Percentiles rank a stretch among this genome's conserved stretches.
These are phyloP conservation scores for Phytophthora citricola DNA, from an alignment of 352 stramenopile genomes.

Conservation along the genomic window DNA sequence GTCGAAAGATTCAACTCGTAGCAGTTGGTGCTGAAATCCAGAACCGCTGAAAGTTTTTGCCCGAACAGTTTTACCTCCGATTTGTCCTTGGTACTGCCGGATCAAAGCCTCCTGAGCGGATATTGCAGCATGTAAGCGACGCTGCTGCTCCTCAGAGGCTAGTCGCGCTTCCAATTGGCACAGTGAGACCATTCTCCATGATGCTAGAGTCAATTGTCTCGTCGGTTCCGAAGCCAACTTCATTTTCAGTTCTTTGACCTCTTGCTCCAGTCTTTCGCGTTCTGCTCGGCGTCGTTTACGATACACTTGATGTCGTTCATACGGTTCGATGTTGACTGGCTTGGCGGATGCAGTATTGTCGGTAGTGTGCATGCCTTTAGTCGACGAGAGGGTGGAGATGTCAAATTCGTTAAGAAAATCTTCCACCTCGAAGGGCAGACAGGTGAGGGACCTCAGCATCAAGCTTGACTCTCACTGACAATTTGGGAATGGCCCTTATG, in stretches of 20 bases:
- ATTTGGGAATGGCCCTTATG: too few relatives aligned
- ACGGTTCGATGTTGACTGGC: neutral
- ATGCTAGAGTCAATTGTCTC: neutral
- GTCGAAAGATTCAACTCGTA: conserved; percentile 7
- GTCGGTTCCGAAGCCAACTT: neutral
- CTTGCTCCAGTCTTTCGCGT: neutral
- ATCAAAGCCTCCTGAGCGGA: neutral
- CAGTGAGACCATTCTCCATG: conserved; percentile 1
- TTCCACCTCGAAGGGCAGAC: conserved; percentile 1
- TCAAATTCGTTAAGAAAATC: conserved; percentile 2
- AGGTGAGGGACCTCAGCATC: neutral
- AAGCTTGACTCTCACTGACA: neutral
- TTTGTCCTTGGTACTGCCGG: neutral
- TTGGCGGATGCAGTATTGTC: neutral
- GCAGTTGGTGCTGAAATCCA: neutral
- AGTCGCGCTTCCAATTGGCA: conserved; percentile 6
- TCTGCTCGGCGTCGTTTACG: conserved; percentile 4
- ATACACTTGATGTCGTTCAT: neutral
- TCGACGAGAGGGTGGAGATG: neutral
- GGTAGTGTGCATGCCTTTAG: too few relatives aligned
- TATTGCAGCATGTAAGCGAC: neutral
- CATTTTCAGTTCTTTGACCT: conserved; percentile 6
- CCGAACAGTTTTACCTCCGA: neutral
- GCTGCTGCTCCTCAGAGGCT: neutral
- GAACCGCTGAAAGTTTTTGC: neutral